A percentile compares a stretch with the other conserved stretches of the same genome.
Conservation (phyloP, 768 basidiomycete genomes). For the Sporobolomyces pararoseus region DNA sequence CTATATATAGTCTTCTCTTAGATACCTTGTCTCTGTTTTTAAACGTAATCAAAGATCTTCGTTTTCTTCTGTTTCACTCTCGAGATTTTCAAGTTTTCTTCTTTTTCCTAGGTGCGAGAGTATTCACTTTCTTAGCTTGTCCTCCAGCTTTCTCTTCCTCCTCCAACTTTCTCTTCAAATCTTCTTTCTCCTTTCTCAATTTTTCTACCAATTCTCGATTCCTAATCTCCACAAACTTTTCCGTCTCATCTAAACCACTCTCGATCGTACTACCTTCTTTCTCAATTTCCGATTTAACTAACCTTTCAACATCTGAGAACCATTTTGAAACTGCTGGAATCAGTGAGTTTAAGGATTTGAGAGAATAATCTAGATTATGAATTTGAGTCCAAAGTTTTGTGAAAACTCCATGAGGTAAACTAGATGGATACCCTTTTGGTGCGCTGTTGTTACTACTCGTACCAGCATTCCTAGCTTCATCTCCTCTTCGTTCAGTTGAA, state of each 20-base stretch:
- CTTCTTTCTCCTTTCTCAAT: neutral
- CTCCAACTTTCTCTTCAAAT: neutral
- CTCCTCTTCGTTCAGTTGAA: neutral
- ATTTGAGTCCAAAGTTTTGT: conserved; percentile 43
- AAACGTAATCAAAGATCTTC: no score
- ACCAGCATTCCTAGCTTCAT: neutral
- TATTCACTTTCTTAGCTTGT: conserved; percentile 29
- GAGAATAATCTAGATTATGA: conserved; percentile 45
- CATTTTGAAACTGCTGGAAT: neutral
- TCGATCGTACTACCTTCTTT: neutral
- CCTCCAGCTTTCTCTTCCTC: neutral
- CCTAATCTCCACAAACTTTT: neutral
- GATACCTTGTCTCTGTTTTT: no score
- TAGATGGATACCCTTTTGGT: neutral
- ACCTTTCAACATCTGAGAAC: conserved; percentile 8
- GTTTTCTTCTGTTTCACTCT: neutral
- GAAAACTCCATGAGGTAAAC: conserved; percentile 29
- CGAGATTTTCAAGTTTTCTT: conserved; percentile 33
- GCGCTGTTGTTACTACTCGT: neutral
- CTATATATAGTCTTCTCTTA: no score
- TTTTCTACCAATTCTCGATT: neutral
- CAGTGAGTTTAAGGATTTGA: neutral
- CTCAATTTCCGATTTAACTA: neutral
- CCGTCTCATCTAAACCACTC: no score
- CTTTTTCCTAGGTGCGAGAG: conserved; percentile 41